Percentiles rank a stretch among this genome's conserved stretches.
Evolutionary conservation across 129 eudicot species (phyloP).

Genomic region (Saussurea involucrata): DNA sequence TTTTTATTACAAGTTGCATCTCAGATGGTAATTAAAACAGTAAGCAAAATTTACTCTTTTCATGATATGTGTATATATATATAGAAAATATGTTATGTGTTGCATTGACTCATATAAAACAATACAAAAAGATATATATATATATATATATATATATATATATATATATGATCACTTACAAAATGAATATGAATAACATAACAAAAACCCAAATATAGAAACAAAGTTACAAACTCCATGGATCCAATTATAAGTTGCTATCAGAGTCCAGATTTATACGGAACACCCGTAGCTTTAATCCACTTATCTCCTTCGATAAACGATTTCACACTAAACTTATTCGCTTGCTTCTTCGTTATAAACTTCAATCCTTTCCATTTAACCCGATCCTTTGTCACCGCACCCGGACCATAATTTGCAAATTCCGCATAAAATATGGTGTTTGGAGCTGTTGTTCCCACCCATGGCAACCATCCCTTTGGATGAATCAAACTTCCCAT

Average conservation of each 20-base stretch:
- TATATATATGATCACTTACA: constrained; percentile 1
- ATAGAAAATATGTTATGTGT: not conserved
- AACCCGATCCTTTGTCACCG: constrained; percentile 31
- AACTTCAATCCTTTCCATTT: constrained; percentile 41
- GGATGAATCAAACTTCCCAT: constrained; percentile 40
- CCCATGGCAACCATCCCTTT: constrained; percentile 59
- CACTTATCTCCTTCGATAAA: constrained; percentile 42
- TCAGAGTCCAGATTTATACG: constrained; percentile 40
- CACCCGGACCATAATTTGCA: constrained; percentile 43
- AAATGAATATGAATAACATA: constrained; percentile 19
- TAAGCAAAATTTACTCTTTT: constrained; percentile 3
- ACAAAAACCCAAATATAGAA: not conserved
- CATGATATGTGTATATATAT: not conserved
- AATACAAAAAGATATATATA: not conserved
- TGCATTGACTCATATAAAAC: not conserved
- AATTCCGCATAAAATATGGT: constrained; percentile 48
- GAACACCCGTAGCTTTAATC: constrained; percentile 34
- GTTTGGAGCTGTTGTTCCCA: constrained; percentile 30
- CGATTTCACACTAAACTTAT: constrained; percentile 39
- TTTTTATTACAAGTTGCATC: not conserved
- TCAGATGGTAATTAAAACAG: not conserved
- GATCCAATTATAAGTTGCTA: not conserved
- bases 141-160: no score
- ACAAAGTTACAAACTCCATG: not conserved
- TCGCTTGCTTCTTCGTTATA: constrained; percentile 19